Evolutionary conservation across 2,329 filamentous ascomycete genomes (phyloP), one percentile per base, ranked within the genome.

Genomic region (Phaeoacremonium minimum): DNA sequence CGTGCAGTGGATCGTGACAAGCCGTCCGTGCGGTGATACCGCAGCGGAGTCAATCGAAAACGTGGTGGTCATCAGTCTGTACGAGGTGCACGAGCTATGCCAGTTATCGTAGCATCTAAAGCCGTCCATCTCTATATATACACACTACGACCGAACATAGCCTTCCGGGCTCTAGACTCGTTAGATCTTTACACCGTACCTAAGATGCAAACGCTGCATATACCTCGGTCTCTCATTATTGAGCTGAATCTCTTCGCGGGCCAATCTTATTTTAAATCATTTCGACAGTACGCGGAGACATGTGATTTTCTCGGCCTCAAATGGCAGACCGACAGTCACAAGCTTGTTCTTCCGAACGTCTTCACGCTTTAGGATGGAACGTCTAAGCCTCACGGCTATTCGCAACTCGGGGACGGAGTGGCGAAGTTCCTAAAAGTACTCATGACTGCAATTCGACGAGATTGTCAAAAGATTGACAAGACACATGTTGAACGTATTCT

Each of bases 221-320:
- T 49, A 37, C 33, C 44, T 14, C 17, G 11, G 0, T n/a, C 35
- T 1, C 48, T 74, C 0, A 52, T 59, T 0, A 56, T 64, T 1
- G 64, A 76, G 38, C 64, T 87, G 0, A 82, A 83, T 30, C 56
- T 87, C 0, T 87, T 88, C 37, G 65, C 84, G 0, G 84, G 83
- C 0, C 79, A 84, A 37, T 63, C 87, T 0, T 87, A 87, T 45
- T 61, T 87, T 8, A 53, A 51, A 0, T 68, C 63, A 0, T 74
- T 66, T 30, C 40, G 58, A 0, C 71, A 85, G 36, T 88, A 87
- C 42, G 43, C 52, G 0, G 51, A 60, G 2, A 49, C 71, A 0
- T 82, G 77, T 41, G 50, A 60, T 1, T 69, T 67, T 28, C 56
- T 85, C 0, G 72, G 77, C 0, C 48, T 84, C 0, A 54, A 63